Evolutionary conservation across 2,329 filamentous ascomycete species (phyloP).

Genomic region (Aspergillus sp.): DNA sequence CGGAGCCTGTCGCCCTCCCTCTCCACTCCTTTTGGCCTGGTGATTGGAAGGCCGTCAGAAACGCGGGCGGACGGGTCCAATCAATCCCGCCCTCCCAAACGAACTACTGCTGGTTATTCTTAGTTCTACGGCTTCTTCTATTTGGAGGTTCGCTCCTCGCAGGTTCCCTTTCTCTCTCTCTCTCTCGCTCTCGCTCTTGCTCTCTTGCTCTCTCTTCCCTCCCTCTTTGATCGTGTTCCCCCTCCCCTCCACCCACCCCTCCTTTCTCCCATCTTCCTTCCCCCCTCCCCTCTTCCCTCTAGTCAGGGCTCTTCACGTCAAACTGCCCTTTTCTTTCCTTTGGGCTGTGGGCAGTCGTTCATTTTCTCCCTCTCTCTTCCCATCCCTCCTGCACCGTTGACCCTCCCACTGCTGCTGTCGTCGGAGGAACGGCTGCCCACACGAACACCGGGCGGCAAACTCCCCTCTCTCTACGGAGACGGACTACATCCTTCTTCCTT

Average conservation of each 20-base stretch:
- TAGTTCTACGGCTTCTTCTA: constrained; percentile 6
- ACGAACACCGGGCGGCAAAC: constrained; percentile 19
- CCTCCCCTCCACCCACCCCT: neutral
- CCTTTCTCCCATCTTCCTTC: constrained; percentile 6
- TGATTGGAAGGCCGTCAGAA: constrained; percentile 18
- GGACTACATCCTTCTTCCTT: constrained; percentile 8
- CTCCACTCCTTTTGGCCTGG: neutral
- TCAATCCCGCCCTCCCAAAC: constrained; percentile 19
- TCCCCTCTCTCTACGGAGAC: constrained; percentile 6
- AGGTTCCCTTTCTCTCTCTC: constrained; percentile 10
- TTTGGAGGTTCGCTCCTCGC: constrained; percentile 1
- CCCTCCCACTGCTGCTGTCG: constrained; percentile 5
- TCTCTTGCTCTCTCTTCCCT: neutral
- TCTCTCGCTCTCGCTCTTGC: constrained; percentile 13
- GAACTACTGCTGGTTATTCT: constrained; percentile 14
- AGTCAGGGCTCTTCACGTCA: constrained; percentile 16
- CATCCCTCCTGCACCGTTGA: constrained; percentile 11
- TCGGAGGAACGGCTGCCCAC: constrained; percentile 41
- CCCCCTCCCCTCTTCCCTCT: constrained; percentile 12
- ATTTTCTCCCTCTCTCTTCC: constrained; percentile 10
- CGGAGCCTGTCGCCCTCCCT: constrained; percentile 3
- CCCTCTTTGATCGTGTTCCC: constrained; percentile 1
- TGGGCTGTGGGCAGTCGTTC: constrained; percentile 26
- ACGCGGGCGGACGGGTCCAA: constrained; percentile 21
- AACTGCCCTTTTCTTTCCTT: constrained; percentile 12